These are phyloP conservation scores for Mimosa pudica DNA, from an alignment of 306 rosid species.

Conservation along the genomic window DNA sequence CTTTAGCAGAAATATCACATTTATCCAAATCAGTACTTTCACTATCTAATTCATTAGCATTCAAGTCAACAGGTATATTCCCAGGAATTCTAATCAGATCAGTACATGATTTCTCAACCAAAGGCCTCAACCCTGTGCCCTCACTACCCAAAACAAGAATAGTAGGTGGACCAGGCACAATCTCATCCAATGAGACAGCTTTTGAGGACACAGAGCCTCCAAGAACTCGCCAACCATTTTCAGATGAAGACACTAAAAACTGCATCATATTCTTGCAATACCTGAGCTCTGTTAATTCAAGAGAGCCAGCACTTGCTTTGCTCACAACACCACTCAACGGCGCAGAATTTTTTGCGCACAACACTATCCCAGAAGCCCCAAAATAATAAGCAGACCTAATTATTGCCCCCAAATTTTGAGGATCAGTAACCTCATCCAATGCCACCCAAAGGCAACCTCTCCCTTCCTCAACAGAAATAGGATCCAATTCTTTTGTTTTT, in stretches of 20 bases:
- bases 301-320: slow-evolving; percentile 96
- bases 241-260: slow-evolving; percentile 82
- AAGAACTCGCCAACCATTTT: slow-evolving; percentile 87
- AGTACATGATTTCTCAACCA: slow-evolving; percentile 95
- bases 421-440: slow-evolving; percentile 94
- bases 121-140: slow-evolving; percentile 91
- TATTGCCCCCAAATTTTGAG: slow-evolving; percentile 92
- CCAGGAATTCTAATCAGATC: slow-evolving; percentile 73
- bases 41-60: slow-evolving; percentile 44
- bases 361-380: slow-evolving; percentile 86
- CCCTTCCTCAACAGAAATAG: slow-evolving; percentile 63
- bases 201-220: slow-evolving; percentile 86
- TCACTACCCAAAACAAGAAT: slow-evolving; percentile 94
- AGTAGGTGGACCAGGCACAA: slow-evolving; percentile 69
- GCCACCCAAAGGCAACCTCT: slow-evolving; percentile 86
- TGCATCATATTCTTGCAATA: slow-evolving; percentile 97
- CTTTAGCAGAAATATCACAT: slow-evolving; percentile 50
- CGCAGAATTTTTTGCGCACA: slow-evolving; percentile 94
- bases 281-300: slow-evolving; percentile 88
- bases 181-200: slow-evolving; percentile 66
- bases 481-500: slow-evolving; percentile 70
- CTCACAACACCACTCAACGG: slow-evolving; percentile 92
- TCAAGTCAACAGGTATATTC: slow-evolving; percentile 52
- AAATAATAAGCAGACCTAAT: slow-evolving; percentile 88
- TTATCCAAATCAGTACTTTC: slow-evolving; percentile 46